Conservation (phyloP, 2,329 filamentous ascomycete species). For the Colletotrichum tamarilloi region DNA sequence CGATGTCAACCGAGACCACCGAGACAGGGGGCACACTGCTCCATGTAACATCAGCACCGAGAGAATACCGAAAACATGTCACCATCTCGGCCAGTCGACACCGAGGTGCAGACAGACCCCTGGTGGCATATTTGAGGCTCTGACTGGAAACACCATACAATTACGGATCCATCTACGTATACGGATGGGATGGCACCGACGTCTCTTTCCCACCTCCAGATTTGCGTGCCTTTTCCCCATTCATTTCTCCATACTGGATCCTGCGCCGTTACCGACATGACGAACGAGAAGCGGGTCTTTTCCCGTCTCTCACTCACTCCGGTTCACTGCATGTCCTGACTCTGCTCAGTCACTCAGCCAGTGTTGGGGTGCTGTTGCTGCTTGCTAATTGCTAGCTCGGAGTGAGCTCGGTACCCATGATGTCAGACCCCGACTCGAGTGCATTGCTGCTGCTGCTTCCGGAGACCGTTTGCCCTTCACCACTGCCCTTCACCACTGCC, state of each 20-base stretch:
- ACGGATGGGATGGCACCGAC: slow-evolving; percentile 29
- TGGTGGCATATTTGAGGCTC: slow-evolving; percentile 30
- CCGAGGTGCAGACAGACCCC: slow-evolving; percentile 20
- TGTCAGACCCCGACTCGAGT: slow-evolving; percentile 26
- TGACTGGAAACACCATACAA: slow-evolving; percentile 25
- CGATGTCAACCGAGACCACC: slow-evolving; percentile 14
- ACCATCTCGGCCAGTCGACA: neutral
- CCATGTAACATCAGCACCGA: slow-evolving; percentile 10
- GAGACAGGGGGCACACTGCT: neutral
- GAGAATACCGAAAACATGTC: neutral
- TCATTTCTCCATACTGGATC: slow-evolving; percentile 27
- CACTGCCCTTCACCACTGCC: neutral
- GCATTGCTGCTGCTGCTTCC: neutral
- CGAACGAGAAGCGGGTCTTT: slow-evolving; percentile 16
- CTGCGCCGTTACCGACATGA: slow-evolving; percentile 13
- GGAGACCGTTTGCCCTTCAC: neutral
- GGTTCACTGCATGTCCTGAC: neutral
- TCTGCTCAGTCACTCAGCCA: neutral
- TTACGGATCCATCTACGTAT: no score
- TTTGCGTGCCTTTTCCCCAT: slow-evolving; percentile 25
- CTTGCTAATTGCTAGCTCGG: slow-evolving; percentile 7
- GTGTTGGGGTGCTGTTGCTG: neutral
- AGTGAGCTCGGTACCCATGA: slow-evolving; percentile 31
- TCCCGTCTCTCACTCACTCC: neutral
- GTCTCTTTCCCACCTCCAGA: slow-evolving; percentile 1